Evolutionary conservation across 2,329 filamentous ascomycete genomes (phyloP).

Genomic region (Microascus cirrosus): DNA sequence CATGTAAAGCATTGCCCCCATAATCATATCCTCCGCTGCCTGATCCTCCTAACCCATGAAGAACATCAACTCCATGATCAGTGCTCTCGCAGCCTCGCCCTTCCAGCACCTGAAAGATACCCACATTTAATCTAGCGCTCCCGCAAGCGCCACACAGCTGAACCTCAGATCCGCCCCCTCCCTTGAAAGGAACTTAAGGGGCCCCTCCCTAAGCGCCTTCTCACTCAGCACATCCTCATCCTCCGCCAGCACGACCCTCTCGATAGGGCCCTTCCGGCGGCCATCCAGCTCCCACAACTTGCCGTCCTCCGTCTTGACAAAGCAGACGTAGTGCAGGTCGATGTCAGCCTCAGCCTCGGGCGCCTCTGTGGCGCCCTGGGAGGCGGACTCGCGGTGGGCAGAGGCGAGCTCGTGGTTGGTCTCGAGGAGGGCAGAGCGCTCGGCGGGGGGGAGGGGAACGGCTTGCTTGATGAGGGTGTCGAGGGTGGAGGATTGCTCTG

Average conservation of each 20-base stretch:
- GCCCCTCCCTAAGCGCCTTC: conserved; percentile 61
- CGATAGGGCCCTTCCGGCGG: conserved; percentile 44
- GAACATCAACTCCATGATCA: too few species aligned
- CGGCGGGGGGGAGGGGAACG: conserved; percentile 53
- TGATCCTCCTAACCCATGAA: too few species aligned
- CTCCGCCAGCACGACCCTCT: conserved; percentile 39
- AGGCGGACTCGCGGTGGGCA: conserved; percentile 70
- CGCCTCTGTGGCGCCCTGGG: conserved; percentile 64
- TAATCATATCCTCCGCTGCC: too few species aligned
- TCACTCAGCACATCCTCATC: conserved; percentile 66
- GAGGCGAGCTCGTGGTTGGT: conserved; percentile 61
- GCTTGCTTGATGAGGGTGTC: conserved; percentile 57
- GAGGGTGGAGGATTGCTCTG: conserved; percentile 43
- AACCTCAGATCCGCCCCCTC: conserved; percentile 46
- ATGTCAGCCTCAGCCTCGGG: conserved; percentile 69
- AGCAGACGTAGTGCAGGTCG: conserved; percentile 95
- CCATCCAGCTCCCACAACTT: conserved; percentile 51
- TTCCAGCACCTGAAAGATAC: not conserved
- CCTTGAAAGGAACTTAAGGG: conserved; percentile 43
- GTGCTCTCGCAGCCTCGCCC: too few species aligned
- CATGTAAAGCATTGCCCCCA: too few species aligned
- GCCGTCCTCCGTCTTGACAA: conserved; percentile 64
- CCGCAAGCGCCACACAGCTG: conserved; percentile 45
- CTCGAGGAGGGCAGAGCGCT: conserved; percentile 67
- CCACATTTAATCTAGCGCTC: conserved; percentile 29